Evolutionary conservation across 176 grass and related monocot species (phyloP).

Genomic region (Aegilops speltoides): DNA sequence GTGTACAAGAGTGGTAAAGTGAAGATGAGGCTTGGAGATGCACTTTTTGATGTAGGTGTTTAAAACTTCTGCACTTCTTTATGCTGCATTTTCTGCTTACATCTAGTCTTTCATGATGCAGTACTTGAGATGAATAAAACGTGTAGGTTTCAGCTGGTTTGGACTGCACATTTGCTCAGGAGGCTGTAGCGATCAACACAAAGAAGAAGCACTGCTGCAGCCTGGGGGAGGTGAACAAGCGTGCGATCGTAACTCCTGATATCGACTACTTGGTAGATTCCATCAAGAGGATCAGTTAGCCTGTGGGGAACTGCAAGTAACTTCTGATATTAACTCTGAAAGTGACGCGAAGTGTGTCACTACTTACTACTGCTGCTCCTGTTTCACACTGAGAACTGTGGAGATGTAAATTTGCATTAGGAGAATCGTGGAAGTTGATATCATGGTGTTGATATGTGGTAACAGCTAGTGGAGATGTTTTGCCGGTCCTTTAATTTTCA

Average conservation of each 20-base stretch:
- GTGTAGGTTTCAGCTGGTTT: constrained; percentile 50
- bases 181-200: constrained; percentile 47
- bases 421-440: not conserved
- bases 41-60: constrained; percentile 63
- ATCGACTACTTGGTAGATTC: constrained; percentile 49
- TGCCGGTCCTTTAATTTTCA: not conserved
- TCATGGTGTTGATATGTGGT: not conserved
- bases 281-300: constrained; percentile 14
- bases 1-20: constrained; percentile 82
- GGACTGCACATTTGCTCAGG: constrained; percentile 55
- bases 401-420: not conserved
- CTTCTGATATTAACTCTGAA: not conserved
- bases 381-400: not conserved
- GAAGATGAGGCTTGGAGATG: constrained; percentile 76
- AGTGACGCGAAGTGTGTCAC: not conserved
- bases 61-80: not conserved
- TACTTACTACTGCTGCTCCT: no score
- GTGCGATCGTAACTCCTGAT: constrained; percentile 52
- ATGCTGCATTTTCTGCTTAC: not conserved
- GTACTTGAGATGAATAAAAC: not conserved
- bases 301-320: not conserved
- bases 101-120: not conserved
- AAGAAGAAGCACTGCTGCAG: constrained; percentile 71
- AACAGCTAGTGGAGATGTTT: not conserved
- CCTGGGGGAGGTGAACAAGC: constrained; percentile 49